Conservation (phyloP, 2,329 filamentous ascomycete species). For the Ramularia collo-cygni region DNA sequence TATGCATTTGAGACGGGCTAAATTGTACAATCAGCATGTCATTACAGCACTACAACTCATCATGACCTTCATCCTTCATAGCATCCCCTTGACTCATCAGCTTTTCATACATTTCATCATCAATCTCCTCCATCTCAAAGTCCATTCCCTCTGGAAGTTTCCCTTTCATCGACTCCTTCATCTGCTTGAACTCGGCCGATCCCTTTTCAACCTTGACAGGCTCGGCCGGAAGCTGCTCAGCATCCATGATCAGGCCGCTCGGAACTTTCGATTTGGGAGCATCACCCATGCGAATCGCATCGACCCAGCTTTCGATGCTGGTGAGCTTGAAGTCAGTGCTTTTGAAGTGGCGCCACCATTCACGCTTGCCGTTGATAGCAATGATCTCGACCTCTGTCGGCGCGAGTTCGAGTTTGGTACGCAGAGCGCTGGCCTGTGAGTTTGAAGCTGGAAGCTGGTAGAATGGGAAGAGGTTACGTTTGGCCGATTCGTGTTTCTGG, state of each 20-base stretch:
- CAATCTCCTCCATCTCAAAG: slow-evolving; percentile 30
- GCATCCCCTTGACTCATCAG: neutral
- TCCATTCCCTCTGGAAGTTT: slow-evolving; percentile 28
- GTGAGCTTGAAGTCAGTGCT: slow-evolving; percentile 49
- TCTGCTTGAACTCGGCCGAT: slow-evolving; percentile 12
- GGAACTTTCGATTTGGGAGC: slow-evolving; percentile 66
- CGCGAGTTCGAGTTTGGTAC: slow-evolving; percentile 56
- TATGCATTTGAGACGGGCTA: too few relatives aligned
- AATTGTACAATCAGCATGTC: too few relatives aligned
- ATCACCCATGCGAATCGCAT: slow-evolving; percentile 84
- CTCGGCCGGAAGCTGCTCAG: slow-evolving; percentile 22
- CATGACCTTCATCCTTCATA: neutral
- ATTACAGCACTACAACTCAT: slow-evolving; percentile 1
- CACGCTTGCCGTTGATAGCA: slow-evolving; percentile 74
- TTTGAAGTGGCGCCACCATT: slow-evolving; percentile 75
- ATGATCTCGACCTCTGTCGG: slow-evolving; percentile 60
- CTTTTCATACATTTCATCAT: slow-evolving; percentile 22
- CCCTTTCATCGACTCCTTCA: slow-evolving; percentile 21
- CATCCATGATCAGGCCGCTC: slow-evolving; percentile 38
- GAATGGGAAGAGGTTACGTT: slow-evolving; percentile 73
- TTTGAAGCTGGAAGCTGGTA: slow-evolving; percentile 64
- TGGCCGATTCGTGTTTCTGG: slow-evolving; percentile 62
- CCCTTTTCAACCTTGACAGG: slow-evolving; percentile 17
- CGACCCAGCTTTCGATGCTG: slow-evolving; percentile 77
- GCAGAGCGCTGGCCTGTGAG: slow-evolving; percentile 48